Conservation (phyloP, 2,329 filamentous ascomycete genomes). For the Aspergillus clavatus region DNA sequence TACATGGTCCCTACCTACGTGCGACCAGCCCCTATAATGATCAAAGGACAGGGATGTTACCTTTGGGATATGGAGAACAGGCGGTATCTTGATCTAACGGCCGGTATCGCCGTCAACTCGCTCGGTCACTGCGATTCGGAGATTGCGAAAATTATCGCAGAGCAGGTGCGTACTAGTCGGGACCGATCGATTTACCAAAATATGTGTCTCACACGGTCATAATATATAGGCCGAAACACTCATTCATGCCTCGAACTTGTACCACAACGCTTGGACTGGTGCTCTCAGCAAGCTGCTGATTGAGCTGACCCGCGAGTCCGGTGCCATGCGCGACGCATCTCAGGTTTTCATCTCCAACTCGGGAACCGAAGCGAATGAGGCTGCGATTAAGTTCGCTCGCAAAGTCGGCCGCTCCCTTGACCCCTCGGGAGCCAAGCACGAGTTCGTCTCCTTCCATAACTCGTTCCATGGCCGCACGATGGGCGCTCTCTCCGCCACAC, state of each 20-base stretch:
- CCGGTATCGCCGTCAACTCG: conserved; percentile 91
- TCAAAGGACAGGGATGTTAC: conserved; percentile 79
- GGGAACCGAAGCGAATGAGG: conserved; percentile 94
- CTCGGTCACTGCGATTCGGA: conserved; percentile 85
- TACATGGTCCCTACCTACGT: conserved; percentile 97
- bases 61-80: conserved; percentile 87
- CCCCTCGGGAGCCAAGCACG: conserved; percentile 67
- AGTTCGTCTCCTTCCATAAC: conserved; percentile 84
- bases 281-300: conserved; percentile 80
- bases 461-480: conserved; percentile 97
- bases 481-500: conserved; percentile 90
- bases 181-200: conserved; percentile 1
- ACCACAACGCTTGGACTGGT: conserved; percentile 95
- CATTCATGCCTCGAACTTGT: conserved; percentile 90
- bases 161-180: conserved; percentile 57
- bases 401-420: conserved; percentile 78
- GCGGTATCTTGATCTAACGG: conserved; percentile 89
- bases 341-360: conserved; percentile 94
- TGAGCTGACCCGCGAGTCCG: conserved; percentile 70
- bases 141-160: conserved; percentile 66
- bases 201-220: conserved; percentile 21
- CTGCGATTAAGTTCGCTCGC: conserved; percentile 91
- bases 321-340: conserved; percentile 73
- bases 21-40: conserved; percentile 83
- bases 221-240: conserved; percentile 59